Evolutionary conservation across 2,329 filamentous ascomycete genomes (phyloP).

Genomic region (Fusarium oxysporum): DNA sequence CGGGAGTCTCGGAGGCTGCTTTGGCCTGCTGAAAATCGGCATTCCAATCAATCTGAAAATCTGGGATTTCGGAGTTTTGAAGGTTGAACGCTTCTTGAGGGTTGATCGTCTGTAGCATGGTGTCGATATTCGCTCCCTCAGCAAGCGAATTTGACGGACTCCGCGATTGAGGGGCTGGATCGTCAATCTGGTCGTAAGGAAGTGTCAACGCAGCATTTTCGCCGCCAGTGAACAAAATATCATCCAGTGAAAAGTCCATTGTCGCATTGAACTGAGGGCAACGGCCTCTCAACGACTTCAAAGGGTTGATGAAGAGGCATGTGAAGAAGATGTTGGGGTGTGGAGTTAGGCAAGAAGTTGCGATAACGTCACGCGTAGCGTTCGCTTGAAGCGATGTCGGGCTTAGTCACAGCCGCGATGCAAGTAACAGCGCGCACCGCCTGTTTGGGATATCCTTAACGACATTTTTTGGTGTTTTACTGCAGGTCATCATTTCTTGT

Average conservation of each 20-base stretch:
- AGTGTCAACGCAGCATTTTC: conserved; percentile 32
- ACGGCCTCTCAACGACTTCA: not conserved
- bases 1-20: conserved; percentile 1
- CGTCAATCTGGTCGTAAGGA: conserved; percentile 29
- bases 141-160: conserved; percentile 21
- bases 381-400: conserved; percentile 13
- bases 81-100: conserved; percentile 6
- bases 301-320: not conserved
- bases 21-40: conserved; percentile 35
- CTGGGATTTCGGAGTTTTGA: not conserved
- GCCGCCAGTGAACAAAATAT: conserved; percentile 36
- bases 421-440: not conserved
- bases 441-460: not conserved
- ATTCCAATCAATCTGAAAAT: conserved; percentile 35
- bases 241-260: conserved; percentile 42
- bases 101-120: conserved; percentile 5
- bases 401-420: conserved; percentile 32
- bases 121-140: not conserved
- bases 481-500: too few relatives aligned
- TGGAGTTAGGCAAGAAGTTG: conserved; percentile 23
- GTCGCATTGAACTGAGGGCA: not conserved
- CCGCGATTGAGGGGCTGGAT: conserved; percentile 24
- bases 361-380: conserved; percentile 21
- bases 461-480: conserved; percentile 1
- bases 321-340: conserved; percentile 26